Evolutionary conservation across 2,329 filamentous ascomycete genomes (phyloP), one percentile per base, ranked within the genome.

Genomic region (Claviceps sp.): DNA sequence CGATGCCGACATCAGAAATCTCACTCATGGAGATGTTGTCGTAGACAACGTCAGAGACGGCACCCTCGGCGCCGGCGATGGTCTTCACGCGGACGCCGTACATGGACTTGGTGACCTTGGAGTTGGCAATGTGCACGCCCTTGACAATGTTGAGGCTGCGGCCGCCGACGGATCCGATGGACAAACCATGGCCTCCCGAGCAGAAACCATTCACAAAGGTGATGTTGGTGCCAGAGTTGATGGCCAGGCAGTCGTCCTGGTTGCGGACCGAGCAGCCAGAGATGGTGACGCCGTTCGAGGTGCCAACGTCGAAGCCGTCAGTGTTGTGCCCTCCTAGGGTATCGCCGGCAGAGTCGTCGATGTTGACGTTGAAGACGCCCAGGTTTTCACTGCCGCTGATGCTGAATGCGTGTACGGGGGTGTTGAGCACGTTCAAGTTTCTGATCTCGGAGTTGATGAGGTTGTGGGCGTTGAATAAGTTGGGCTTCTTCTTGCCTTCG

Each of bases 401-500:
- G 6, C 26, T 22, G 22, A 52, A 29, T 3, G 40, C 50, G 3
- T 49, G 29, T 3, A 5, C 40, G 5, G 50, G 50, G 6, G 45
- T 52, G 46, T 52, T 40, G n/a, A 40, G 16, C 5, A 52, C 16
- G 14, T 40, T 45, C 9, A 52, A 40, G 3, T 34, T 44, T 13
- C n/a, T 34, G 20, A 52, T 52, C 1, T 2, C 29, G 3, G 50
- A 52, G 45, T 52, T 4, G n/a, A 39, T 63, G 34, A 71, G 57
- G 5, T 61, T 63, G 55, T 72, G 68, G 44, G 74, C 75, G 38
- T 66, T 70, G 67, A 79, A 78, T 68, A 79, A 70, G 69, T 82
- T 78, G 56, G 81, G 81, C 73, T 85, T 84, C 23, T 64, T 77
- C 66, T 74, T 74, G 61, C 80, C 80, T 1, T 20, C 20, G 29